Conservation (phyloP, 2,329 filamentous ascomycete genomes). For the Teratosphaeria destructans region DNA sequence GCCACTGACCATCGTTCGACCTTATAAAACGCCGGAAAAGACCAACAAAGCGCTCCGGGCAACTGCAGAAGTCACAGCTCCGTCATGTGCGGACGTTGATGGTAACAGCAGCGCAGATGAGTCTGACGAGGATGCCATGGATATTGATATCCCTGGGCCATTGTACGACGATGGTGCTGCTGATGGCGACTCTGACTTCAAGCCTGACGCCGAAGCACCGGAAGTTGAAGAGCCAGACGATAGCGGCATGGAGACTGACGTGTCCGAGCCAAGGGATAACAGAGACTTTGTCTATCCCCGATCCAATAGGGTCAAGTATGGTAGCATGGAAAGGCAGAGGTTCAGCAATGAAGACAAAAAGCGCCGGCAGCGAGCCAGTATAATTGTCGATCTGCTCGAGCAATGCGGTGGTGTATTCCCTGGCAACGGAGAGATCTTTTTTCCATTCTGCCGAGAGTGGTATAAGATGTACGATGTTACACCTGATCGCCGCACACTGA, state of each 20-base stretch:
- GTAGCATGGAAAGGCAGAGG: neutral
- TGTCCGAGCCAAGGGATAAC: neutral
- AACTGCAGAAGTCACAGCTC: neutral
- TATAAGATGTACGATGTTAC: conserved; percentile 31
- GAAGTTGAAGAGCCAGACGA: neutral
- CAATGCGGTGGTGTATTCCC: conserved; percentile 47
- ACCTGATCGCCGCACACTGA: conserved; percentile 45
- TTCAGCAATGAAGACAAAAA: neutral
- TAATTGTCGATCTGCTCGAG: conserved; percentile 27
- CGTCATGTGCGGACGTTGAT: neutral
- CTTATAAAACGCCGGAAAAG: neutral
- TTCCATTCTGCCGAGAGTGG: conserved; percentile 46
- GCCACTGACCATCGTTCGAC: neutral
- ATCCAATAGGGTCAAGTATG: neutral
- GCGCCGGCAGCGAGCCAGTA: neutral
- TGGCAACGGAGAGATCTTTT: conserved; percentile 43
- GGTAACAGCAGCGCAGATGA: neutral
- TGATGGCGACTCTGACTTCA: neutral
- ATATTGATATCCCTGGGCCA: neutral
- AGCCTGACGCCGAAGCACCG: neutral
- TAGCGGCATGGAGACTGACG: neutral
- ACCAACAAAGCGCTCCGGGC: neutral
- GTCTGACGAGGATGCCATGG: neutral
- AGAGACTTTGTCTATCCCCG: neutral
- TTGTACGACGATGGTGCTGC: neutral